These are phyloP conservation scores for Colletotrichum scovillei DNA, from an alignment of 2,329 filamentous ascomycete genomes.

Conservation along the genomic window DNA sequence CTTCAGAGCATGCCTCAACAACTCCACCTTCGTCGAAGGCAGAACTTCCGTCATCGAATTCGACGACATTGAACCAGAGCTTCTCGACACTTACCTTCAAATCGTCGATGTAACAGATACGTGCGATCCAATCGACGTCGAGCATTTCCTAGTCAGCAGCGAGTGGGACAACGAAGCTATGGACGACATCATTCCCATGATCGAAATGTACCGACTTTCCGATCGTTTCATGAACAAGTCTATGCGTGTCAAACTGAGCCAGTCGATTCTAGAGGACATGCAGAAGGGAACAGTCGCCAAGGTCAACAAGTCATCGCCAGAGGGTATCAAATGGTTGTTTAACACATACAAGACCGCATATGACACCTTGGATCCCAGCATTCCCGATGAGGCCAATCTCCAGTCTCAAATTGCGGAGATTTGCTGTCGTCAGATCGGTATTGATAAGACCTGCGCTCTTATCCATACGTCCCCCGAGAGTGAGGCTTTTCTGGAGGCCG, in stretches of 20 bases:
- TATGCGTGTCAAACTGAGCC: neutral
- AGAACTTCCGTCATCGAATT: neutral
- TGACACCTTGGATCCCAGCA: neutral
- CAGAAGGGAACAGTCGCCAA: neutral
- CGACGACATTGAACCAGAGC: neutral
- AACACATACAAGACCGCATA: neutral
- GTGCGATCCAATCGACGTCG: neutral
- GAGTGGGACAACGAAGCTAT: neutral
- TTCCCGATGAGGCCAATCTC: neutral
- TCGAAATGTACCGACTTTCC: neutral
- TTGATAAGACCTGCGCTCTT: neutral
- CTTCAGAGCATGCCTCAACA: neutral
- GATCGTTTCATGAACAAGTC: neutral
- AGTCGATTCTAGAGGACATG: neutral
- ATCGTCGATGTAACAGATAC: neutral
- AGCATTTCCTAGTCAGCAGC: neutral
- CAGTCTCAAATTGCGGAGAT: neutral
- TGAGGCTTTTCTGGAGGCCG: neutral
- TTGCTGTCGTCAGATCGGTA: neutral
- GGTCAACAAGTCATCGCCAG: neutral
- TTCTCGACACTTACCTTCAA: neutral
- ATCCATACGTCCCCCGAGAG: neutral
- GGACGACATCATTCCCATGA: neutral
- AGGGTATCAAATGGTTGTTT: neutral
- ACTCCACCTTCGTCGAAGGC: neutral